Percentiles rank a stretch among this genome's conserved stretches.
phyloP scores from a whole-genome alignment of 176 grass and related monocot species.

The Hordeum vulgare region DNA sequence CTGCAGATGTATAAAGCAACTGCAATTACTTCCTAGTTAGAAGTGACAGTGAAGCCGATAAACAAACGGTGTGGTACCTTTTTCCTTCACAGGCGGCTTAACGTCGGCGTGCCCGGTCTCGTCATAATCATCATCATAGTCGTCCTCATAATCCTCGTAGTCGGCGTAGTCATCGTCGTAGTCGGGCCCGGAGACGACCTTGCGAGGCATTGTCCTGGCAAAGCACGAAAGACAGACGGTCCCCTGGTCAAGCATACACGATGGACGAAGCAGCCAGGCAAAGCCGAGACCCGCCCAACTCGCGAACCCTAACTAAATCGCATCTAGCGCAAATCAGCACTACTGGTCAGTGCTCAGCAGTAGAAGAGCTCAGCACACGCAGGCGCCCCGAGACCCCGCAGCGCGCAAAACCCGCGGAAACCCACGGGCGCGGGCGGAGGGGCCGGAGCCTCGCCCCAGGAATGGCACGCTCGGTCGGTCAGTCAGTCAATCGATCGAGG shows the following conservation, averaged over 20 bases:
- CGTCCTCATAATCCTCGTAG: conserved; percentile 51
- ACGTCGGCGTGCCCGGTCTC: not conserved
- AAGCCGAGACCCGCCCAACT: not conserved
- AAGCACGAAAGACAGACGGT: not conserved
- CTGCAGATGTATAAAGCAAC: not conserved
- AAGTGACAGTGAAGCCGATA: not conserved
- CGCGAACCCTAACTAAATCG: not conserved
- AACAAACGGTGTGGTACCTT: conserved; percentile 16
- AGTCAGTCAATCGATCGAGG: too few relatives aligned
- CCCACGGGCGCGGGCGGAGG: not conserved
- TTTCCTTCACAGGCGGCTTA: conserved; percentile 20
- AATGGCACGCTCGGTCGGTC: not conserved
- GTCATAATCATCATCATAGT: conserved; percentile 53
- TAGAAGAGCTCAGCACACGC: not conserved
- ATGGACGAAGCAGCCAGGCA: not conserved
- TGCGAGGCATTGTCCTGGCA: conserved; percentile 73
- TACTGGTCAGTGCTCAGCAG: not conserved
- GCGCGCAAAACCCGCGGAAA: not conserved
- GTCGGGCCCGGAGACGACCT: conserved; percentile 52
- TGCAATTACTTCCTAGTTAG: not conserved
- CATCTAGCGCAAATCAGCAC: not conserved
- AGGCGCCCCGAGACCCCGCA: not conserved
- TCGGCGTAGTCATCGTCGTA: conserved; percentile 52
- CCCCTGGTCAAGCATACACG: not conserved
- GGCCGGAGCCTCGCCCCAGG: not conserved